These are phyloP conservation scores for Diutina catenulata DNA, from an alignment of 1,139 yeast species.

Conservation along the genomic window DNA sequence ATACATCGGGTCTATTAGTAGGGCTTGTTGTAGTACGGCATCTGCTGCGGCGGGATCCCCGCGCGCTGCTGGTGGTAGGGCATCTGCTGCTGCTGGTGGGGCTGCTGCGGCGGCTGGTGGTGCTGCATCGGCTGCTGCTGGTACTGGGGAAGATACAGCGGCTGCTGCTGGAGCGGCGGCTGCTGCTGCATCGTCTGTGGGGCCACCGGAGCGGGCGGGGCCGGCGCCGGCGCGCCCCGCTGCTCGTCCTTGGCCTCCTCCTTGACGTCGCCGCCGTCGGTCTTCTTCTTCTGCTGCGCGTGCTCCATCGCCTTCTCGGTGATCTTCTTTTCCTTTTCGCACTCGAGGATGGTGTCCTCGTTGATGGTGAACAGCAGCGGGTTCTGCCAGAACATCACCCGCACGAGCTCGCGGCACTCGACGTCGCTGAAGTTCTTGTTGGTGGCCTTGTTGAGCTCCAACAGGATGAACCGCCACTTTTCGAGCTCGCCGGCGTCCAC, in stretches of 20 bases:
- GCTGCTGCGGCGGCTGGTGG: not conserved
- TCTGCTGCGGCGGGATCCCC: not conserved
- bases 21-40: constrained; percentile 3
- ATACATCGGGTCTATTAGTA: no score
- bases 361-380: constrained; percentile 50
- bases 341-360: constrained; percentile 28
- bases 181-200: not conserved
- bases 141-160: not conserved
- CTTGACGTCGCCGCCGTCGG: no score
- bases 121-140: not conserved
- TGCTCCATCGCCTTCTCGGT: constrained; percentile 5
- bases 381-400: constrained; percentile 40
- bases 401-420: constrained; percentile 45
- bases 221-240: no score
- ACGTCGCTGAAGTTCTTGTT: constrained; percentile 41
- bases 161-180: not conserved
- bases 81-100: not conserved
- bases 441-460: constrained; percentile 49
- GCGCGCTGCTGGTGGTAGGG: constrained; percentile 1
- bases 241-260: no score
- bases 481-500: constrained; percentile 63
- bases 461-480: constrained; percentile 55
- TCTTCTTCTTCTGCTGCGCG: constrained; percentile 1
- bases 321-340: constrained; percentile 5
- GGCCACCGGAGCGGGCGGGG: not conserved